Conservation (phyloP, 2,329 filamentous ascomycete species). For the Calcarisporium arbuscula region DNA sequence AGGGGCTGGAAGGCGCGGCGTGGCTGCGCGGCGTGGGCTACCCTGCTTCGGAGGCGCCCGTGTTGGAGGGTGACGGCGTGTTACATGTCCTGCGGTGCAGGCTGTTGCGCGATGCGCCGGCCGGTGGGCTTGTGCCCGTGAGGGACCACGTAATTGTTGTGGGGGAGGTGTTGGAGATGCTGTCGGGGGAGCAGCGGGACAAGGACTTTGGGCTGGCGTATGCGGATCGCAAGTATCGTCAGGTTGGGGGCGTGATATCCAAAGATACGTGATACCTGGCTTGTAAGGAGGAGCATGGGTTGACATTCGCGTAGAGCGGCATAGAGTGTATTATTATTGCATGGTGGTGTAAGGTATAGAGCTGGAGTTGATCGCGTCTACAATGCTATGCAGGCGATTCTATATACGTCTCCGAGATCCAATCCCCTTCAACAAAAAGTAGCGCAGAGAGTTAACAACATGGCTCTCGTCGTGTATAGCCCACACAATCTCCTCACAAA, state of each 20-base stretch:
- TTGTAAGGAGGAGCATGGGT: not conserved
- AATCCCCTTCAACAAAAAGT: too few relatives aligned
- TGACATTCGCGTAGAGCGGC: not conserved
- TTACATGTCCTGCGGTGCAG: constrained; percentile 40
- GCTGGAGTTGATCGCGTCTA: too few relatives aligned
- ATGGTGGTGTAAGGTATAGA: not conserved
- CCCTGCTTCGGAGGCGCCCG: constrained; percentile 23
- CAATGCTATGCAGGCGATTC: too few relatives aligned
- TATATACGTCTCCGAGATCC: too few relatives aligned
- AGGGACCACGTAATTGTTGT: constrained; percentile 47
- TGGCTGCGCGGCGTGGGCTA: constrained; percentile 1
- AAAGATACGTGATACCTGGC: constrained; percentile 10
- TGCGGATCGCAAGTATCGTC: constrained; percentile 42
- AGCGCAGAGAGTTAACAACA: too few relatives aligned
- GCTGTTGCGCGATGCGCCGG: constrained; percentile 32
- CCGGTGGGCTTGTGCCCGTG: constrained; percentile 37
- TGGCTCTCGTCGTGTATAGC: too few relatives aligned
- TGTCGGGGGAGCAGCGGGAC: constrained; percentile 22
- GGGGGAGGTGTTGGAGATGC: constrained; percentile 42
- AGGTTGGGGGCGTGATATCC: constrained; percentile 30
- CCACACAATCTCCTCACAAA: too few relatives aligned
- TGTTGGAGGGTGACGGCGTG: constrained; percentile 46
- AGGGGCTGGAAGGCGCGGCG: constrained; percentile 23
- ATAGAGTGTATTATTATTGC: constrained; percentile 9
- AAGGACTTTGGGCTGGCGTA: constrained; percentile 42